Percentiles rank a stretch among this genome's conserved stretches.
Conservation (phyloP, 2,329 filamentous ascomycete genomes). For the Penicillium expansum region DNA sequence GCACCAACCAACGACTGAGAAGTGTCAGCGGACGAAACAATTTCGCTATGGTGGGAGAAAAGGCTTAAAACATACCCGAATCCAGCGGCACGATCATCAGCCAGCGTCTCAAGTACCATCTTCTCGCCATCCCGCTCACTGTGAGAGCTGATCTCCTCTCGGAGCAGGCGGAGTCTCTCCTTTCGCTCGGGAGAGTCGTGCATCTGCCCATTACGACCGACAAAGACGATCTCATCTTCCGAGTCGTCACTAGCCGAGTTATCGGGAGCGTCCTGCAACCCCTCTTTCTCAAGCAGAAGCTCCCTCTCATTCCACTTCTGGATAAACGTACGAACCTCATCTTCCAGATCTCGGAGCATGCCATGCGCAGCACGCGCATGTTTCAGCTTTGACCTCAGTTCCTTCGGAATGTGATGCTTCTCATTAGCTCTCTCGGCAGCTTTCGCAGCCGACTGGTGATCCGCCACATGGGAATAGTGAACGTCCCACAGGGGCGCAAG, state of each 20-base stretch:
- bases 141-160: constrained; percentile 27
- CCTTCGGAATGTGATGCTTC: constrained; percentile 64
- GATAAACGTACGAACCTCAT: constrained; percentile 76
- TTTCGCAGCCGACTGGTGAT: constrained; percentile 37
- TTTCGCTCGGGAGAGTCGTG: constrained; percentile 56
- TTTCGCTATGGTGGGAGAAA: background rate
- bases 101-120: constrained; percentile 77
- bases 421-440: constrained; percentile 40
- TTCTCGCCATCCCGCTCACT: constrained; percentile 57
- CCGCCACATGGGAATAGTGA: constrained; percentile 43
- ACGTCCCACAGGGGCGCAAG: constrained; percentile 82
- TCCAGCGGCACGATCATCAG: constrained; percentile 69
- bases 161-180: constrained; percentile 50
- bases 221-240: constrained; percentile 90
- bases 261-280: constrained; percentile 45
- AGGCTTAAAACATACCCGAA: constrained; percentile 66
- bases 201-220: constrained; percentile 67
- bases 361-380: constrained; percentile 72
- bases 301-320: constrained; percentile 57
- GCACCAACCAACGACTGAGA: constrained; percentile 80
- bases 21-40: constrained; percentile 15
- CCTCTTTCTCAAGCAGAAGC: constrained; percentile 46
- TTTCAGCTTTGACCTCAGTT: constrained; percentile 78
- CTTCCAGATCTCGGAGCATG: constrained; percentile 79
- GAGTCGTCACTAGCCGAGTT: constrained; percentile 47